Evolutionary conservation across 208 protist genomes (phyloP), one percentile per base, ranked within the genome.

Genomic region (Leishmania mexicana): DNA sequence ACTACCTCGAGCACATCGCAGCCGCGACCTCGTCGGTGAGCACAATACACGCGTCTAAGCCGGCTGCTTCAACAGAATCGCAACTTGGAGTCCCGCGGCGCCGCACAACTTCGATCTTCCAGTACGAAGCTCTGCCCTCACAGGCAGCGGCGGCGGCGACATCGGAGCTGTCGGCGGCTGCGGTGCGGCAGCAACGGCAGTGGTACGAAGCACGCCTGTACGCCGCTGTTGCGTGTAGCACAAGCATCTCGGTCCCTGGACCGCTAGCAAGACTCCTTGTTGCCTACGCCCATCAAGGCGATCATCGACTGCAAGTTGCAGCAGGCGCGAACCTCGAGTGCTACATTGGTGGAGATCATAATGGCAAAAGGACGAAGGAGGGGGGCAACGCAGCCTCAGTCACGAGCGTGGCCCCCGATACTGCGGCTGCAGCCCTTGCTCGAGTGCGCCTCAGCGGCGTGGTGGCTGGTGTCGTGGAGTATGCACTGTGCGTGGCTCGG

Each of bases 391-490:
- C 15, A 73, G 11, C 42, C 31, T 31, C 77, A 19, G 45, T 60
- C 47, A 57, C 80, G 45, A 31, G 53, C 7, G 38, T 42, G 24
- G 47, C 47, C 15, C 42, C 40, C 38, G 54, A 62, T 21, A 8
- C 68, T 17, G 77, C 57, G 51, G 57, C 31, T 49, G 53, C 78
- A 3, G 64, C 35, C 40, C 76, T 77, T 38, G 75, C 75, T 10
- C 60, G 28, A 11, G 78, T 75, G 42, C 84, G 84, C 7, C 35
- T 88, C 53, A 80, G 83, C 71, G 92, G 92, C 72, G 85, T 96
- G 10, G 80, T 94, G 1, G 85, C 89, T 21, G 92, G 92, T 75
- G 64, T 96, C 35, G 58, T 96, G n/a, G 90, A 94, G 72, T 92
- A 90, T 84, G 77, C 92, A 8, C 77, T 94, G 81, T 85, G 79